Percentiles rank a stretch among this genome's conserved stretches.
These are phyloP conservation scores for Cyclotella cryptica DNA, from an alignment of 108 stramenopile species.

Conservation along the genomic window DNA sequence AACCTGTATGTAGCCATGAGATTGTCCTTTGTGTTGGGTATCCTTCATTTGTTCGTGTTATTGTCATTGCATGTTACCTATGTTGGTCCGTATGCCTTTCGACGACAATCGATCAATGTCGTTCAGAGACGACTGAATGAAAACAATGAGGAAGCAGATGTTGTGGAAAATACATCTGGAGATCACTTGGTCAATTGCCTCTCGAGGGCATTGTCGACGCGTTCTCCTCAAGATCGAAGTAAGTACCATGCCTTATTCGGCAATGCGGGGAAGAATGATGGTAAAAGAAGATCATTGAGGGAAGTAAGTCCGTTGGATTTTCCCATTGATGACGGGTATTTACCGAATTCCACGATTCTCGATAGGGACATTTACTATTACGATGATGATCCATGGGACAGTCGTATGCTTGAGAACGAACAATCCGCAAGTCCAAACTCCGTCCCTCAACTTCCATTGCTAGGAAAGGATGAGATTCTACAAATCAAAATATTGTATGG, in stretches of 20 bases:
- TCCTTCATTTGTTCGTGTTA: conserved; percentile 44
- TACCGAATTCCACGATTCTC: neutral
- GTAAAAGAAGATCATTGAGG: neutral
- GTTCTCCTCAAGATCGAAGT: conserved; percentile 45
- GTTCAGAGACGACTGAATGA: conserved; percentile 6
- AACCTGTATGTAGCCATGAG: conserved; percentile 43
- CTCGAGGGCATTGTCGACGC: conserved; percentile 41
- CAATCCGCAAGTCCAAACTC: neutral
- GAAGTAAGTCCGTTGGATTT: neutral
- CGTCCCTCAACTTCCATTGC: conserved; percentile 13
- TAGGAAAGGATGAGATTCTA: conserved; percentile 57
- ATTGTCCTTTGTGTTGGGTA: conserved; percentile 29
- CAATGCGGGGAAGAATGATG: conserved; percentile 19
- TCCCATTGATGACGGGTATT: neutral
- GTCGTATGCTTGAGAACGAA: conserved; percentile 16
- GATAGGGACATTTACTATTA: neutral
- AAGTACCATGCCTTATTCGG: conserved; percentile 40
- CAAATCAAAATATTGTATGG: conserved; percentile 66
- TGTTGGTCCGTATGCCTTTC: conserved; percentile 53
- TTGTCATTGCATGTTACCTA: conserved; percentile 54
- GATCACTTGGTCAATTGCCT: conserved; percentile 40
- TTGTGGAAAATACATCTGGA: neutral
- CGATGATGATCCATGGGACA: conserved; percentile 12
- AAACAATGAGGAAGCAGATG: neutral
- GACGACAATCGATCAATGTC: neutral